Percentiles rank a stretch among this genome's conserved stretches.
Evolutionary conservation across 306 rosid species (phyloP).

Genomic region (Acacia crassicarpa): DNA sequence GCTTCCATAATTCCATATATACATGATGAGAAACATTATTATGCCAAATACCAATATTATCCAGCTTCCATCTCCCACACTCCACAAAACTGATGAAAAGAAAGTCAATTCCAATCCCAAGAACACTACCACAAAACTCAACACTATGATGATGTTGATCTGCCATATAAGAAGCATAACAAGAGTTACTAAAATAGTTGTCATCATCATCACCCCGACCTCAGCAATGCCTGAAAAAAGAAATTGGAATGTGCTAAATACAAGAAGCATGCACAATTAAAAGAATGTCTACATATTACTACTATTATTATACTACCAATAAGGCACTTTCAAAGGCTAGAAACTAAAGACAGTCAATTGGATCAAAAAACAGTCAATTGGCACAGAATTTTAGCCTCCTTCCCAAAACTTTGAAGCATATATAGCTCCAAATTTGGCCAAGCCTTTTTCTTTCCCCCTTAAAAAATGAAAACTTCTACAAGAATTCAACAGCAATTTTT

Average conservation of each 20-base stretch:
- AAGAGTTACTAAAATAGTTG: constrained; percentile 85
- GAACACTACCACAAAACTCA: constrained; percentile 66
- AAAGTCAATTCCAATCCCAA: constrained; percentile 87
- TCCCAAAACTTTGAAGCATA: no score
- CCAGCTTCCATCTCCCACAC: constrained; percentile 99
- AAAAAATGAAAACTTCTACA: not conserved
- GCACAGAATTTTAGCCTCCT: no score
- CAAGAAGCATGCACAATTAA: not conserved
- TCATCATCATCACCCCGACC: constrained; percentile 98
- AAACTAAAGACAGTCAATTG: constrained; percentile 18
- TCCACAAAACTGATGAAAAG: constrained; percentile 88
- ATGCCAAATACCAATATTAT: constrained; percentile 84
- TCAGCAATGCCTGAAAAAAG: constrained; percentile 86
- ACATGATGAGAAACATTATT: constrained; percentile 84
- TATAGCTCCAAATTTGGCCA: no score
- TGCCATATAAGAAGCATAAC: constrained; percentile 99
- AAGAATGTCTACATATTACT: constrained; percentile 1
- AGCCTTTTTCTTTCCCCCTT: not conserved
- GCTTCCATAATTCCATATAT: constrained; percentile 95
- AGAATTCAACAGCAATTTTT: constrained; percentile 16
- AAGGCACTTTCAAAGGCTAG: constrained; percentile 13
- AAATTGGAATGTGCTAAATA: constrained; percentile 23
- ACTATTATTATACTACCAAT: not conserved
- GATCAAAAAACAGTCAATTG: no score
- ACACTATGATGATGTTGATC: constrained; percentile 71